Evolutionary conservation across 495 filamentous ascomycete genomes (phyloP).

Genomic region (Hapsidospora chrysogenum): DNA sequence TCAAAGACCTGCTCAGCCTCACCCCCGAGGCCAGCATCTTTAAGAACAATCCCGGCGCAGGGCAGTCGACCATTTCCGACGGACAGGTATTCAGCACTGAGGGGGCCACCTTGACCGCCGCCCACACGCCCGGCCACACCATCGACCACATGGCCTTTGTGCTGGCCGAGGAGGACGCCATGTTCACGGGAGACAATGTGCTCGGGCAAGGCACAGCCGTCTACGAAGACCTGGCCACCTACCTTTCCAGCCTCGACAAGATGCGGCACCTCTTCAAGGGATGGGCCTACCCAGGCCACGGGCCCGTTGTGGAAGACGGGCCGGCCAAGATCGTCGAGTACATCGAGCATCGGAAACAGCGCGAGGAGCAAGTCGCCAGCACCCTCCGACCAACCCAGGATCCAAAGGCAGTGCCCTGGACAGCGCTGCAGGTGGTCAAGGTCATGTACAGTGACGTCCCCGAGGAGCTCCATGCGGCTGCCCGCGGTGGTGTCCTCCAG

Average conservation of each 20-base stretch:
- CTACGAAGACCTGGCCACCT: constrained; percentile 54
- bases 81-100: constrained; percentile 50
- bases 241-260: constrained; percentile 44
- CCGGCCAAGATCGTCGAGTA: constrained; percentile 47
- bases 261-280: constrained; percentile 43
- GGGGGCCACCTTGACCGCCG: constrained; percentile 53
- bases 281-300: constrained; percentile 65
- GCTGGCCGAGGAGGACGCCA: constrained; percentile 55
- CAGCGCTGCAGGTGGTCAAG: constrained; percentile 67
- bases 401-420: constrained; percentile 30
- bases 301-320: constrained; percentile 47
- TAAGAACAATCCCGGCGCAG: constrained; percentile 26
- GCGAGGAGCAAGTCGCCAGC: constrained; percentile 47
- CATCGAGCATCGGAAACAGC: constrained; percentile 48
- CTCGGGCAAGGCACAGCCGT: constrained; percentile 72
- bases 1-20: constrained; percentile 40
- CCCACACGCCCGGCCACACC: constrained; percentile 63
- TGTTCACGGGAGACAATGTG: constrained; percentile 80
- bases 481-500: constrained; percentile 48
- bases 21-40: constrained; percentile 33
- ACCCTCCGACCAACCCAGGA: neutral
- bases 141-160: constrained; percentile 60
- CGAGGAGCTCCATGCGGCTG: constrained; percentile 56
- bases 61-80: constrained; percentile 38
- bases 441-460: constrained; percentile 68